A percentile compares a stretch with the other conserved stretches of the same genome.
These are phyloP conservation scores for Bipolaris cookei DNA, from an alignment of 2,329 filamentous ascomycete genomes.

Conservation along the genomic window DNA sequence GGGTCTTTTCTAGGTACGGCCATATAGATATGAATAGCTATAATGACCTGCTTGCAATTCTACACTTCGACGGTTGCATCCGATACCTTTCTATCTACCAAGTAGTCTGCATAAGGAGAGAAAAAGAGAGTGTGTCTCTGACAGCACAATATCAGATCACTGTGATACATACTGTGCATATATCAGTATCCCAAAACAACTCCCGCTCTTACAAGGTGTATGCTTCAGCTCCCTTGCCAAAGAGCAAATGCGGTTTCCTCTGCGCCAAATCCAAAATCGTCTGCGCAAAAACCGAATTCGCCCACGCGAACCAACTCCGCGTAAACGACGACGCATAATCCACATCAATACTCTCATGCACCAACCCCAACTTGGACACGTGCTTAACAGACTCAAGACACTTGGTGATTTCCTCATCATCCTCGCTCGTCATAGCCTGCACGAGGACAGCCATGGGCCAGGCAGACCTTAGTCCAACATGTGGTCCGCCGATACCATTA, in stretches of 20 bases:
- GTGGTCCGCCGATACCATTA: slow-evolving; percentile 83
- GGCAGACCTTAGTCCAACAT: slow-evolving; percentile 84
- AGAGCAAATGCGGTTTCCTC: slow-evolving; percentile 86
- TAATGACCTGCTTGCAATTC: slow-evolving; percentile 1
- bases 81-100: neutral
- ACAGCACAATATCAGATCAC: neutral
- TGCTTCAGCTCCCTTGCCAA: slow-evolving; percentile 65
- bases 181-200: neutral
- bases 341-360: slow-evolving; percentile 80
- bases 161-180: neutral
- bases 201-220: slow-evolving; percentile 25
- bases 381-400: slow-evolving; percentile 77
- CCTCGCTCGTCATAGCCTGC: slow-evolving; percentile 85
- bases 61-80: neutral
- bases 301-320: slow-evolving; percentile 96
- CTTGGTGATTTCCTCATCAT: slow-evolving; percentile 79
- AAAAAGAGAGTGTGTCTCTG: neutral
- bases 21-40: slow-evolving; percentile 3
- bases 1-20: neutral
- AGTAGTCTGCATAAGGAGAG: too few relatives aligned
- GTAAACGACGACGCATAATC: slow-evolving; percentile 7
- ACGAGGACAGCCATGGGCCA: slow-evolving; percentile 97
- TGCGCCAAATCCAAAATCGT: slow-evolving; percentile 89
- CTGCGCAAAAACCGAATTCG: slow-evolving; percentile 93
- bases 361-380: slow-evolving; percentile 72